Conservation (phyloP, 2,329 filamentous ascomycete genomes). For the Myriosclerotinia duriaeana region DNA sequence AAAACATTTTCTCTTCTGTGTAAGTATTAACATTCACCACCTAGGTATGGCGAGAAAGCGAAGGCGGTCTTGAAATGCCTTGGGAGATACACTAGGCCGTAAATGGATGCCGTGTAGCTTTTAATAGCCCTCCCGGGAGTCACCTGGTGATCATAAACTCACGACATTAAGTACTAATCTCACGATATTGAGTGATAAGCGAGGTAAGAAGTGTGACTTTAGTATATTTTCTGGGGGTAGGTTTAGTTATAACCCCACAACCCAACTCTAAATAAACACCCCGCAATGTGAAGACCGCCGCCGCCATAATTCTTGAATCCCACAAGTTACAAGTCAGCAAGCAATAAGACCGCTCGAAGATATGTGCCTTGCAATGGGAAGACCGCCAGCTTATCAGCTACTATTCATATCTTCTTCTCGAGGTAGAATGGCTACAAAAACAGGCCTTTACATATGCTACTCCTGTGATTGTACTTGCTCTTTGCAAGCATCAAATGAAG, state of each 20-base stretch:
- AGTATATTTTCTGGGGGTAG: neutral
- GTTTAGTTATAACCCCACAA: neutral
- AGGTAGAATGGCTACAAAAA: conserved; percentile 8
- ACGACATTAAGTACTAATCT: neutral
- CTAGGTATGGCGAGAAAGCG: conserved; percentile 1
- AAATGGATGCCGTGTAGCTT: conserved; percentile 6
- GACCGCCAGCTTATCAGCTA: neutral
- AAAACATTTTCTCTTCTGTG: neutral
- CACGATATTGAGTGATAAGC: neutral
- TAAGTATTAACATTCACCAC: too few relatives aligned
- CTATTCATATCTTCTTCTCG: neutral
- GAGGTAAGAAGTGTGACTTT: neutral
- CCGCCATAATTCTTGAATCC: neutral
- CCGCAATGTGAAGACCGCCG: neutral
- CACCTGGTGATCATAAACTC: neutral
- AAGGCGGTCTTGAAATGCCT: conserved; percentile 16
- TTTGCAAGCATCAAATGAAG: neutral
- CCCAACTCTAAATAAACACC: neutral
- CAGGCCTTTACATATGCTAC: neutral
- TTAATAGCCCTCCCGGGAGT: too few relatives aligned
- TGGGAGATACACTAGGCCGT: neutral
- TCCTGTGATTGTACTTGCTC: neutral
- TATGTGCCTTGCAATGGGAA: neutral
- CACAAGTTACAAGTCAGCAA: neutral
- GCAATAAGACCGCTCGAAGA: conserved; percentile 4